Base-by-base conservation (phyloP, 768 basidiomycete species). In the Amanita molliuscula region DNA sequence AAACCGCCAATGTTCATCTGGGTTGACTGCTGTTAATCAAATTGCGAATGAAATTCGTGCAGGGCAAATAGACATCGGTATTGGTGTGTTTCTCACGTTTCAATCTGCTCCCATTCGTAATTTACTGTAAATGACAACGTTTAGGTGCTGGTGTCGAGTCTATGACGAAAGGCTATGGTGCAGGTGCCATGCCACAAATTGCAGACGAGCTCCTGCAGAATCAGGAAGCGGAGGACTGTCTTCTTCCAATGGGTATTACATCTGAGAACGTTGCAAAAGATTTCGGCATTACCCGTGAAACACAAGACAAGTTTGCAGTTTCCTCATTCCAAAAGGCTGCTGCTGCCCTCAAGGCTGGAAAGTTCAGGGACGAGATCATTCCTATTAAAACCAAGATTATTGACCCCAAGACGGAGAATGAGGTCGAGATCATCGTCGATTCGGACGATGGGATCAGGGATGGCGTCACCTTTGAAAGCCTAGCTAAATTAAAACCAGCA, bases 1-100 rank as follows among this genome's bases (percentile, higher is more conserved):
- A 55, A 94, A 96, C 68, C 75, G 93, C 26, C 90, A 94, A 66
- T 95, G 93, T 67, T 90, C 89, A 1, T 86, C 82, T 33, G 91
- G 92, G 35, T 72, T 96, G 38, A 82, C 85, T 23, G 85, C 88
- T 8, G 77, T 94, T 58, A 80, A 78, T 64, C 79, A 82, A 61
- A 84, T 95, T 55, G 88, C 91, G 26, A 86, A 84, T 61, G 73
- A 83, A 61, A 94, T 96, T 58, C 62, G 67, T 15, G 63, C 76
- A 1, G 87, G 89, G 0, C 84, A 91, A 68, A 94, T 94, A 55
- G 82, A 89, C 59, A 81, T 94, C 56, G 92, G 92, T 36, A 88
- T 95, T 47, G 91, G 89, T 84, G 59, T 54, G 80, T 66, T 46
- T 26, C 8, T 29, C 9, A 34, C 10, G 13, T 20, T 25, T 26